Base-by-base conservation (phyloP, 106 monocot species). In the Chionographis japonica region DNA sequence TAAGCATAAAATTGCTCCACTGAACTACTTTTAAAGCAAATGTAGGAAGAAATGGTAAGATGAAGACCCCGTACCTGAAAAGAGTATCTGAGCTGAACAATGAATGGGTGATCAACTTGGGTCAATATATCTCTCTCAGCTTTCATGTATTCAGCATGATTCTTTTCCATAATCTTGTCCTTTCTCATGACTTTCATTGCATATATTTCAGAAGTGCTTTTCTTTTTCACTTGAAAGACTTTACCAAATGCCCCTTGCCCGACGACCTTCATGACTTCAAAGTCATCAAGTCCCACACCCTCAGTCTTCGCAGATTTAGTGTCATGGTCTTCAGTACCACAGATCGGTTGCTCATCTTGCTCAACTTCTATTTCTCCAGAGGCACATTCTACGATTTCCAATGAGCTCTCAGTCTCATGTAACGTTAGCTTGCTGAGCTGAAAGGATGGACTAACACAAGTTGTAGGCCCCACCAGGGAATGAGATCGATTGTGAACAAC, bases 181-280 rank as follows among this genome's bases (percentile, higher is more conserved):
- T 98, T 98, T 70, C 98, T 85, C 93, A 98, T 85, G 56, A 93
- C 98, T 62, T 98, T 98, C 98, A 98, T 98, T 58, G 98, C 98
- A 81, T 87, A 98, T 71, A 98, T 98, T 74, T 98, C 98, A 11
- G 84, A 83, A 41, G 87, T 90, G 37, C 87, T 90, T 74, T 90
- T 98, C 74, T 82, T 98, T 77, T 72, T 98, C 69, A 98, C 98
- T 73, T 98, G 98, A 75, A 81, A 98, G 2, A 98, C 98, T 72
- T 98, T 98, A 3, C 93, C 98, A 83, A 98, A 98, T 61, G 98
- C 92, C 46, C 98, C 98, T 85, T 93, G 90, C 27, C 98, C 98
- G 39, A 98, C 98, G 52, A 98, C 59, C 61, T 90, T 93, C 78
- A 98, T 57, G 27, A 87, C 69, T 71, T 98, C 93, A 80, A 98